Percentiles rank a stretch among this genome's conserved stretches.
Conservation (phyloP, 768 basidiomycete species). For the Trametes punicea region DNA sequence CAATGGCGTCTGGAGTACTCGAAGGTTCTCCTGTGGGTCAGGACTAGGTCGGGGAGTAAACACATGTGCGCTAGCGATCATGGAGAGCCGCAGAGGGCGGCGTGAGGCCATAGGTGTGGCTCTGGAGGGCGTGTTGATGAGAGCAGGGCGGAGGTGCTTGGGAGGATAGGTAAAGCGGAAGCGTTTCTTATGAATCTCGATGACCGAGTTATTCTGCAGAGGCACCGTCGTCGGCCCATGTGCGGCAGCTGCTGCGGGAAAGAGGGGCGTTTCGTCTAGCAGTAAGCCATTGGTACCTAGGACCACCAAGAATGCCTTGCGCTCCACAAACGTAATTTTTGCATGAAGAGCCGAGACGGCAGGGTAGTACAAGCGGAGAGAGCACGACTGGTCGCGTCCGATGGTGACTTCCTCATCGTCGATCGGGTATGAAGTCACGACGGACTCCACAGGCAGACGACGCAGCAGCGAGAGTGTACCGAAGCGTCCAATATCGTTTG, state of each 20-base stretch:
- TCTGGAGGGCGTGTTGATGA: slow-evolving; percentile 32
- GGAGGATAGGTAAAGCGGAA: slow-evolving; percentile 77
- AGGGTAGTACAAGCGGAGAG: slow-evolving; percentile 67
- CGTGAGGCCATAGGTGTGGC: slow-evolving; percentile 41
- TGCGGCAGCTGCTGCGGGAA: slow-evolving; percentile 38
- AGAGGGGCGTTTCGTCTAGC: slow-evolving; percentile 63
- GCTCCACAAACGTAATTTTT: slow-evolving; percentile 59
- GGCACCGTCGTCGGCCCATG: slow-evolving; percentile 52
- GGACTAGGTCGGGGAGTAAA: slow-evolving; percentile 62
- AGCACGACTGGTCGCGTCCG: slow-evolving; percentile 61
- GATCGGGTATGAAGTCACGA: slow-evolving; percentile 68
- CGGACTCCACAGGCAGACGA: slow-evolving; percentile 39
- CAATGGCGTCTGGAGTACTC: slow-evolving; percentile 58
- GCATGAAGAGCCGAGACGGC: slow-evolving; percentile 62
- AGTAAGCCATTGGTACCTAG: slow-evolving; percentile 53
- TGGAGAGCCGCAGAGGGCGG: slow-evolving; percentile 62
- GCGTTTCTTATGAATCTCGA: slow-evolving; percentile 65
- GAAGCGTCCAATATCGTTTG: slow-evolving; percentile 56
- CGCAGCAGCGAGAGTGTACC: slow-evolving; percentile 67
- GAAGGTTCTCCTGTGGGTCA: slow-evolving; percentile 61
- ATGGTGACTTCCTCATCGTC: slow-evolving; percentile 66
- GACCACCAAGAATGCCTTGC: slow-evolving; percentile 70
- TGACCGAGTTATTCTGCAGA: slow-evolving; percentile 58
- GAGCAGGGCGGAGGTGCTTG: slow-evolving; percentile 56
- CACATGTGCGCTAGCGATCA: slow-evolving; percentile 73